A percentile compares a stretch with the other conserved stretches of the same genome.
Conservation (phyloP, 2,329 filamentous ascomycete species). For the Penicillium palitans region DNA sequence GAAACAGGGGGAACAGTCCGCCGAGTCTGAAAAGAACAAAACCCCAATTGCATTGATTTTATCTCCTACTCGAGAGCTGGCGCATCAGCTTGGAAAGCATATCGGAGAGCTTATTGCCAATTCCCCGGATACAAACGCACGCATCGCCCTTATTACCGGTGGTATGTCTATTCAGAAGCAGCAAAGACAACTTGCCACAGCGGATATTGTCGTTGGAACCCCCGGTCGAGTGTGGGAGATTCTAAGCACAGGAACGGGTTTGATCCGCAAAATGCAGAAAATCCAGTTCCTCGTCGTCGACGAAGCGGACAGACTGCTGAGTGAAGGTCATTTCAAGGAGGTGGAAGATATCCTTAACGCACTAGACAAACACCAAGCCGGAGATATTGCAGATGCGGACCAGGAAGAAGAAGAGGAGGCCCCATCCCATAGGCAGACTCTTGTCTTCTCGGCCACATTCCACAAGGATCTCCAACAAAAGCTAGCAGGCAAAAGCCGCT, state of each 20-base stretch:
- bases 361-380: conserved; percentile 65
- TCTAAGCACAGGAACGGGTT: conserved; percentile 69
- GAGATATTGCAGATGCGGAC: conserved; percentile 31
- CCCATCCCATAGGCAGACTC: conserved; percentile 66
- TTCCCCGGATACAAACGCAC: conserved; percentile 60
- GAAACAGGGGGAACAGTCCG: conserved; percentile 39
- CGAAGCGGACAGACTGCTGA: conserved; percentile 88
- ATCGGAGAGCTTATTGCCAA: conserved; percentile 71
- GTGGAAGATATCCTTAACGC: conserved; percentile 82
- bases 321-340: conserved; percentile 93
- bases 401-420: conserved; percentile 48
- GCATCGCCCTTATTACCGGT: conserved; percentile 83
- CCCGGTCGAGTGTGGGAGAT: conserved; percentile 95
- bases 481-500: conserved; percentile 72
- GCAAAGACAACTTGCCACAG: conserved; percentile 75
- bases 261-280: conserved; percentile 69
- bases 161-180: conserved; percentile 95
- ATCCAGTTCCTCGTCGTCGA: conserved; percentile 87
- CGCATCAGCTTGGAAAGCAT: conserved; percentile 85
- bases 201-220: conserved; percentile 90
- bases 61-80: conserved; percentile 88
- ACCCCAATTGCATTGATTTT: conserved; percentile 75
- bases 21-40: conserved; percentile 37
- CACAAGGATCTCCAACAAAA: conserved; percentile 90
- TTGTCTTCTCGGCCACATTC: conserved; percentile 97